Conservation (phyloP, 2,329 filamentous ascomycete genomes). For the Fusarium vanettenii region DNA sequence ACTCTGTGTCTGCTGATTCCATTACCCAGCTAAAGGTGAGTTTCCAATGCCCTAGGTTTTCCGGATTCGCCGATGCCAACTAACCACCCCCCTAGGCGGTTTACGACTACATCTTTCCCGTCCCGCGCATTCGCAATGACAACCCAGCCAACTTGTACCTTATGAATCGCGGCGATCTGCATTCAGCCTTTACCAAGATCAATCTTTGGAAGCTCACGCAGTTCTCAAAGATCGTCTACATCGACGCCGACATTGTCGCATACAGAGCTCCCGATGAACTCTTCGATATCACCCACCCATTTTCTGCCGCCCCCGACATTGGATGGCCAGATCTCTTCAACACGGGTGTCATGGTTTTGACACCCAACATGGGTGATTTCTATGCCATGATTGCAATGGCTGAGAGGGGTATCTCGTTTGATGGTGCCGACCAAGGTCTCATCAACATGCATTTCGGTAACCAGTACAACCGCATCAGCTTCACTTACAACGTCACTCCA, state of each 20-base stretch:
- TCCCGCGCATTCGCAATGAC: slow-evolving; percentile 81
- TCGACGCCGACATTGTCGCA: slow-evolving; percentile 94
- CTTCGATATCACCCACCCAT: slow-evolving; percentile 72
- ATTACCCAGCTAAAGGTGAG: slow-evolving; percentile 82
- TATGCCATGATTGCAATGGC: slow-evolving; percentile 87
- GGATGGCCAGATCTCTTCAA: slow-evolving; percentile 99
- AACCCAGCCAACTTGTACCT: slow-evolving; percentile 85
- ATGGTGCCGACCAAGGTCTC: slow-evolving; percentile 95
- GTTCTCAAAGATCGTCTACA: slow-evolving; percentile 91
- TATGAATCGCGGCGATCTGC: slow-evolving; percentile 91
- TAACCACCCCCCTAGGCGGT: slow-evolving; percentile 65
- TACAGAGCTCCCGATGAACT: slow-evolving; percentile 93
- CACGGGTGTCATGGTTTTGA: slow-evolving; percentile 94
- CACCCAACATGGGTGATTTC: slow-evolving; percentile 88
- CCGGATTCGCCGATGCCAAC: slow-evolving; percentile 8
- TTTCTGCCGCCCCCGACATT: slow-evolving; percentile 87
- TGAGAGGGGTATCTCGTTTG: slow-evolving; percentile 89
- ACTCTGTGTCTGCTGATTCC: slow-evolving; percentile 79
- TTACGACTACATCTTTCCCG: slow-evolving; percentile 90
- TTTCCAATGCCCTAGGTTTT: neutral
- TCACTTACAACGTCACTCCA: slow-evolving; percentile 97
- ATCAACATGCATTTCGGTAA: slow-evolving; percentile 93
- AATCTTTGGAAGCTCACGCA: slow-evolving; percentile 91
- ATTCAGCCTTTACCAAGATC: slow-evolving; percentile 97
- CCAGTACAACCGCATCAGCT: slow-evolving; percentile 87